These are phyloP conservation scores for Hyphopichia wangnamkhiaoensis DNA, from an alignment of 1,139 yeast genomes.

Conservation along the genomic window DNA sequence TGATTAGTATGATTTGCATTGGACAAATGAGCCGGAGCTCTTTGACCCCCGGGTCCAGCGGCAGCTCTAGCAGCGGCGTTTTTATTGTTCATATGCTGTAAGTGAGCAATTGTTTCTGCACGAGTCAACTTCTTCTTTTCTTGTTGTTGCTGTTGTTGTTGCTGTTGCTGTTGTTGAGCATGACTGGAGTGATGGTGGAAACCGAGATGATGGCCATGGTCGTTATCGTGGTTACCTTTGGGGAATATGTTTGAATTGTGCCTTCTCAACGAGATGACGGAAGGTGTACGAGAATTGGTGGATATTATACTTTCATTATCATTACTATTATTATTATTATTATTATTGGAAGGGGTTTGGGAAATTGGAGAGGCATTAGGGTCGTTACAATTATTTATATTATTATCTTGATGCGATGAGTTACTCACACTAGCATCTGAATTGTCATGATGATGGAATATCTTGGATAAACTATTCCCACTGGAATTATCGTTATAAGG, in stretches of 20 bases:
- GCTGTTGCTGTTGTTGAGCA: background rate
- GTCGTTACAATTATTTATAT: too few relatives aligned
- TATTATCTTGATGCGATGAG: slow-evolving; percentile 9
- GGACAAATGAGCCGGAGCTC: background rate
- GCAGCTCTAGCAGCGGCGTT: slow-evolving; percentile 21
- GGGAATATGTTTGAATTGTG: slow-evolving; percentile 20
- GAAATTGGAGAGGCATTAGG: too few relatives aligned
- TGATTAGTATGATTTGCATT: slow-evolving; percentile 11
- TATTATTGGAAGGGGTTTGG: background rate
- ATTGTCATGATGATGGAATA: slow-evolving; percentile 22
- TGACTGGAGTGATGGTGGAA: slow-evolving; percentile 6
- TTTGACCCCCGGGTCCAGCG: slow-evolving; percentile 10
- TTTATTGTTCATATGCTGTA: slow-evolving; percentile 34
- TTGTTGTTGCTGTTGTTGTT: slow-evolving; percentile 4
- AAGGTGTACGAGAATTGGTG: slow-evolving; percentile 21
- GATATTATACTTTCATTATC: background rate
- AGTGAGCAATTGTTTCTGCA: slow-evolving; percentile 43
- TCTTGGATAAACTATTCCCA: slow-evolving; percentile 30
- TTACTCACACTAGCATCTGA: slow-evolving; percentile 7
- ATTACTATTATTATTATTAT: background rate
- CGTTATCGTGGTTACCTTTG: background rate
- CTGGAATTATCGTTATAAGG: too few relatives aligned
- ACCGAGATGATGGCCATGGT: slow-evolving; percentile 6
- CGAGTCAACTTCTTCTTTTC: slow-evolving; percentile 31
- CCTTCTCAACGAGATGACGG: slow-evolving; percentile 29